These are phyloP conservation scores for Saccharum hybrid DNA, from an alignment of 202 grass and related monocot genomes.

Conservation along the genomic window DNA sequence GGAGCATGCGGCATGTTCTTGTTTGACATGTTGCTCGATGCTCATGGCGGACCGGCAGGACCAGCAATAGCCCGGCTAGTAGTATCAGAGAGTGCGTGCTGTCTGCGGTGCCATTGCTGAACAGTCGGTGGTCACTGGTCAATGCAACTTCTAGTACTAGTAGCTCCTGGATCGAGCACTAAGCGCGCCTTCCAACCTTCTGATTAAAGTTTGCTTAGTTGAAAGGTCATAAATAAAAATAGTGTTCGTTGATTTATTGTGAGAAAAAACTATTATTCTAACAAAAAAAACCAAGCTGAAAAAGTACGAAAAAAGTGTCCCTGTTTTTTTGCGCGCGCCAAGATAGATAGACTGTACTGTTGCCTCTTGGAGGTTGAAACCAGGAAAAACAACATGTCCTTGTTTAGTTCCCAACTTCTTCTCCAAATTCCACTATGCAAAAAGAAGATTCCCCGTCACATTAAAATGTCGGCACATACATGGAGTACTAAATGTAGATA, in stretches of 20 bases:
- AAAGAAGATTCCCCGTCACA: no score
- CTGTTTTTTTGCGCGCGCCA: not conserved
- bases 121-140: not conserved
- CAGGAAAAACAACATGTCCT: no score
- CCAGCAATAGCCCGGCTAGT: not conserved
- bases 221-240: no score
- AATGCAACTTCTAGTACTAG: not conserved
- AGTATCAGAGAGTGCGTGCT: not conserved
- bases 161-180: conserved; percentile 11
- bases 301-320: not conserved
- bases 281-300: no score
- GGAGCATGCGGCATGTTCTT: conserved; percentile 14
- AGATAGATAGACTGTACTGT: no score
- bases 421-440: no score
- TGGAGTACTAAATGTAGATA: no score
- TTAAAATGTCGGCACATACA: no score
- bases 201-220: not conserved
- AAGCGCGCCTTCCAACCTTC: conserved; percentile 3
- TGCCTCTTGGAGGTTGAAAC: not conserved
- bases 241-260: no score
- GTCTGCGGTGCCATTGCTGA: no score
- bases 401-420: no score
- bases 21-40: not conserved
- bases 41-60: not conserved
- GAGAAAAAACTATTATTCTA: no score